Base-by-base conservation (phyloP, 441 rosid genomes). In the Mallotus repandus region DNA sequence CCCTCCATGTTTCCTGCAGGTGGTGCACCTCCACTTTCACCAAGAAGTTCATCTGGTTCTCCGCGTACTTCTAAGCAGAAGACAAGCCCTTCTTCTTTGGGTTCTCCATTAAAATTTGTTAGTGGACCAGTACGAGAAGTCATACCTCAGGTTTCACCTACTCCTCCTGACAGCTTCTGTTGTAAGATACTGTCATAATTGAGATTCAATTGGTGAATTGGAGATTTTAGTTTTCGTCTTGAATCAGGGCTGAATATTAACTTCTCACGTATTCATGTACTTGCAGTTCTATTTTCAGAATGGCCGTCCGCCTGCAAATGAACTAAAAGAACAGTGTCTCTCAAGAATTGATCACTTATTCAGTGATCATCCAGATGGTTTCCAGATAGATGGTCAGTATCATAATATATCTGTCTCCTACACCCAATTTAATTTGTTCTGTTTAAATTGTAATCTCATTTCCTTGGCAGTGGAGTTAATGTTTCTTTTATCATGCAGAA, bases 1-100 rank as follows among this genome's bases (percentile, higher is more conserved):
- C 97, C 99, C 22, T 93, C 98, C 65, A 84, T 96, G 89, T 93
- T 96, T 86, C 90, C 93, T 78, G 87, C 90, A 74, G 98, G 97
- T 58, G 88, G 92, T 82, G 87, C 90, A 22, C 99, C 98, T 78
- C 99, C 98, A 4, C 97, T 96, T 74, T 96, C 98, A 32, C 98
- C 99, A 10, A 87, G 96, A 77, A 93, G 96, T 78, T 81, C 86
- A 2, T 85, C 94, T 72, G 93, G 96, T 73, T 96, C 99, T 48
- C 99, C 99, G 43, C 97, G 97, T 77, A 69, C 77, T 25, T 83
- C 77, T 16, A 96, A 89, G 78, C 97, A 83, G 73, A 87, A 96
- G 82, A 83, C 84, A 55, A 94, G 91, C 68, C 94, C 80, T 64
- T 96, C 99, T 45, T 85, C 87, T 77, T 79, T 90, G 63, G 86